Base-by-base conservation (phyloP, 2,329 filamentous ascomycete genomes). In the Annulohypoxylon truncatum region DNA sequence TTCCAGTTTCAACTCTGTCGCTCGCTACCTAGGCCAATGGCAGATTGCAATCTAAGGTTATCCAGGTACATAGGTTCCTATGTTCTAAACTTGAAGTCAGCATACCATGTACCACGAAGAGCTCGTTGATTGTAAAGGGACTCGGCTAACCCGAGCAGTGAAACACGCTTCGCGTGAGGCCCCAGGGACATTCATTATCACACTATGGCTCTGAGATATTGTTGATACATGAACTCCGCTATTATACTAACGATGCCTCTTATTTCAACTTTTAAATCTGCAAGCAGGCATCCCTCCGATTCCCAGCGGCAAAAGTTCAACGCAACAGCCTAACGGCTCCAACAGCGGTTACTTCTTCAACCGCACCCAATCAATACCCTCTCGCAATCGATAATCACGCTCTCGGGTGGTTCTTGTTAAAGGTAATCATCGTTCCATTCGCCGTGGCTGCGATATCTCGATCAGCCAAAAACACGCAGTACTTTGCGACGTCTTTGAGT, bases 401-500 rank as follows among this genome's bases (percentile, higher is more conserved):
- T 2, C 18, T 13, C 3, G 69, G 69, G 29, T 20, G 56, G 55
- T 71, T 70, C 64, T 58, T 68, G 15, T 65, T 68, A n/a, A 71
- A 66, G n/a, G 33, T 54, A 8, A 72, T 64, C 33, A 57, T 18
- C 6, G 66, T 57, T 4, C 70, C 70, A 24, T 66, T 72, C 2
- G 55, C 53, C 13, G 67, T 44, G 12, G 60, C 51, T 7, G 70
- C 69, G 33, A 72, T 56, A 6, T 47, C 54, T 7, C 56, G 35
- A 20, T 71, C 69, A 2, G 69, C 66, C 9, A 71, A 56, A 48
- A 72, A 70, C 20, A 72, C 50, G 40, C 68, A 70, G 61, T 70
- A 72, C 64, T 71, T 79, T 29, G 80, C 81, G 8, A 81, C 79
- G 50, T 77, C 73, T n/a, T 72, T 74, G n/a, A 77, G 67, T 20